A percentile compares a stretch with the other conserved stretches of the same genome.
Conservation (phyloP, 805 yeast genomes). For the Myxozyma geophila region DNA sequence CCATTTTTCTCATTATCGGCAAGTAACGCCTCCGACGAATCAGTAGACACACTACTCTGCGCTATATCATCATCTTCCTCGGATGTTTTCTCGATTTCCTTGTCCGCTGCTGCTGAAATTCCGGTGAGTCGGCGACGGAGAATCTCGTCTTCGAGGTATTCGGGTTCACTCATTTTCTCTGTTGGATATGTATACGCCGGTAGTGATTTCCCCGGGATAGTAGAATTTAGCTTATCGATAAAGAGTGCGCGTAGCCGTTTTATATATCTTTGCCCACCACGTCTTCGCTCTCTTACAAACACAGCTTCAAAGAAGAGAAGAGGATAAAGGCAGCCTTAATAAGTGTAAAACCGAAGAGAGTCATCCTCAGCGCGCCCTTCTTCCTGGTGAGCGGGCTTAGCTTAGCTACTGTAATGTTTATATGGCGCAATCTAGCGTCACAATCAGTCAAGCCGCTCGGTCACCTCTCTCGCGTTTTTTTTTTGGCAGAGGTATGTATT, state of each 20-base stretch:
- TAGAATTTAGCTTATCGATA: no score
- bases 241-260: no score
- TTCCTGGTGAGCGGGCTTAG: not conserved
- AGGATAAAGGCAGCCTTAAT: not conserved
- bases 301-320: not conserved
- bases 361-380: not conserved
- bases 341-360: not conserved
- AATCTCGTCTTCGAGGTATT: conserved; percentile 1
- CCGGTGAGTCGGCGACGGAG: not conserved
- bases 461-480: no score
- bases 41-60: not conserved
- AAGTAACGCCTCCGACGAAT: not conserved
- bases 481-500: no score
- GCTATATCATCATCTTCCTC: not conserved
- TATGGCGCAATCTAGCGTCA: conserved; percentile 21
- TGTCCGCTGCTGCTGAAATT: not conserved
- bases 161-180: conserved; percentile 2
- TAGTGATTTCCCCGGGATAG: no score
- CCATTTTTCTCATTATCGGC: not conserved
- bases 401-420: not conserved
- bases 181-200: not conserved
- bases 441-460: not conserved
- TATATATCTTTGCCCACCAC: no score
- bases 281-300: not conserved
- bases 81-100: not conserved